These are phyloP conservation scores for Serendipita sp. DNA, from an alignment of 768 basidiomycete species.

Conservation along the genomic window DNA sequence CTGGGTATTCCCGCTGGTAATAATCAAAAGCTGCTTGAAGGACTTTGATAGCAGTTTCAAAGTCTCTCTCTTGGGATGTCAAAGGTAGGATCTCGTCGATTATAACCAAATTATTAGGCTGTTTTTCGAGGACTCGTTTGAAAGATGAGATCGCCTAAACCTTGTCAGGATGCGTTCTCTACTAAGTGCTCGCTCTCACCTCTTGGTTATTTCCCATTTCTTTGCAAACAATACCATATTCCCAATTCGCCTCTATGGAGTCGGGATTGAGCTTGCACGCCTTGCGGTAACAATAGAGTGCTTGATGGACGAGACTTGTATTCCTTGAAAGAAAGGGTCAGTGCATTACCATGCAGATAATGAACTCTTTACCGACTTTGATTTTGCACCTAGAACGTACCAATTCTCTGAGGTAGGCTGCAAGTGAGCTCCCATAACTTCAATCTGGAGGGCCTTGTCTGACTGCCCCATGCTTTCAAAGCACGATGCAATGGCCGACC, in stretches of 20 bases:
- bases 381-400: slow-evolving; percentile 63
- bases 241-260: slow-evolving; percentile 80
- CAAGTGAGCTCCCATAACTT: slow-evolving; percentile 84
- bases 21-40: slow-evolving; percentile 62
- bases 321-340: slow-evolving; percentile 26
- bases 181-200: slow-evolving; percentile 24
- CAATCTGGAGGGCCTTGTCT: slow-evolving; percentile 60
- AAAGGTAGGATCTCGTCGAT: slow-evolving; percentile 64
- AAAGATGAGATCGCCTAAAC: slow-evolving; percentile 45
- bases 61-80: slow-evolving; percentile 56
- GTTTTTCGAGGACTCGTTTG: slow-evolving; percentile 51
- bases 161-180: background rate
- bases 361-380: slow-evolving; percentile 31
- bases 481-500: slow-evolving; percentile 77
- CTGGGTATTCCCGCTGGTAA: slow-evolving; percentile 36
- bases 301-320: slow-evolving; percentile 64
- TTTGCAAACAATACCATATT: slow-evolving; percentile 66
- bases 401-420: slow-evolving; percentile 73
- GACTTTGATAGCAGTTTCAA: slow-evolving; percentile 44
- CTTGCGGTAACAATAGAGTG: slow-evolving; percentile 82
- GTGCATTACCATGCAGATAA: background rate
- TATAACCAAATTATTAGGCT: slow-evolving; percentile 66
- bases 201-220: slow-evolving; percentile 49
- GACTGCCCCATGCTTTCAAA: slow-evolving; percentile 55
- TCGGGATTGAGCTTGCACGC: slow-evolving; percentile 59